Evolutionary conservation across 2,329 filamentous ascomycete species (phyloP).

Genomic region (Colletotrichum lupini): DNA sequence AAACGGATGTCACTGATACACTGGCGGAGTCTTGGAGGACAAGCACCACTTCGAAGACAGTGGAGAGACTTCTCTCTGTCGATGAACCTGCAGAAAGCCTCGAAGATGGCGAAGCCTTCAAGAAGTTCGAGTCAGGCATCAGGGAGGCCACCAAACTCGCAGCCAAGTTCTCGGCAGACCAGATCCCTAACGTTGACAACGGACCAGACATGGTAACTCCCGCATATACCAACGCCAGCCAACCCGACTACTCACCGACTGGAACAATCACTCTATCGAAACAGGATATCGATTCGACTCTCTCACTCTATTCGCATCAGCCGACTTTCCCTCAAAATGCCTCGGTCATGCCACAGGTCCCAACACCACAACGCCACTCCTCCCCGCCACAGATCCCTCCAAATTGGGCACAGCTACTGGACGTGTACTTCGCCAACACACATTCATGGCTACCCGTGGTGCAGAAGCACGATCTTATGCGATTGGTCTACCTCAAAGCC

Average conservation of each 20-base stretch:
- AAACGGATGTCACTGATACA: neutral
- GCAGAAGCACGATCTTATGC: slow-evolving; percentile 26
- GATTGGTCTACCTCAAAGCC: slow-evolving; percentile 5
- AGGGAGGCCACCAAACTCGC: neutral
- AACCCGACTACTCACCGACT: too few relatives aligned
- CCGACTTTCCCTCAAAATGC: neutral
- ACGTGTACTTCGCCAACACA: slow-evolving; percentile 6
- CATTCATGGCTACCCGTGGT: slow-evolving; percentile 19
- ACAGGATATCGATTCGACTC: too few relatives aligned
- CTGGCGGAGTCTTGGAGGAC: slow-evolving; percentile 20
- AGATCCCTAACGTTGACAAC: neutral
- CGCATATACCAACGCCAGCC: too few relatives aligned
- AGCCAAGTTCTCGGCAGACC: neutral
- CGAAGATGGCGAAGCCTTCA: slow-evolving; percentile 13
- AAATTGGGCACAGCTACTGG: slow-evolving; percentile 11
- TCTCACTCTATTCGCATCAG: too few relatives aligned
- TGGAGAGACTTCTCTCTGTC: neutral
- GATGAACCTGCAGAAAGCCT: slow-evolving; percentile 5
- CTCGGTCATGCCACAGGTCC: neutral
- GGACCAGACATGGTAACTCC: too few relatives aligned
- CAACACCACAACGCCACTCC: neutral
- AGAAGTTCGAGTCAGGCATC: neutral
- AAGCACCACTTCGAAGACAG: neutral
- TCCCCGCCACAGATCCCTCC: neutral
- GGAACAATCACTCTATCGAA: too few relatives aligned